Evolutionary conservation across 352 stramenopile species (phyloP).

Genomic region (Albugo candida): DNA sequence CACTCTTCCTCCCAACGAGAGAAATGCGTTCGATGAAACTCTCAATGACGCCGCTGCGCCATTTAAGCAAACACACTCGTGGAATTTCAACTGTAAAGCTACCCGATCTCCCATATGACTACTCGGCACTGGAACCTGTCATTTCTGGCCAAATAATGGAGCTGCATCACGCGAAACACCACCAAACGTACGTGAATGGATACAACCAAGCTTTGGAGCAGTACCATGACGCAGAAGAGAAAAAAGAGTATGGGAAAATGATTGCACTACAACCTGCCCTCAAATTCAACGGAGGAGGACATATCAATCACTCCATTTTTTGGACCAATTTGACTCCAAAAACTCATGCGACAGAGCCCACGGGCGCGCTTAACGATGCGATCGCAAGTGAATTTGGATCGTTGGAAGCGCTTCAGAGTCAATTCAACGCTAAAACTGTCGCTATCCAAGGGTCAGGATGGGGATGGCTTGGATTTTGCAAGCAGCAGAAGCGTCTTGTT

Average conservation of each 20-base stretch:
- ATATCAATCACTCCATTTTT: slow-evolving; percentile 98
- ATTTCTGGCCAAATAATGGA: slow-evolving; percentile 84
- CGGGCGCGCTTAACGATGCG: slow-evolving; percentile 67
- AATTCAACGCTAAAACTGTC: slow-evolving; percentile 73
- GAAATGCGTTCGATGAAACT: slow-evolving; percentile 3
- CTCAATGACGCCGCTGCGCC: slow-evolving; percentile 4
- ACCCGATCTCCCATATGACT: slow-evolving; percentile 75
- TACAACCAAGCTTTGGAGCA: slow-evolving; percentile 89
- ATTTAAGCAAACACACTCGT: slow-evolving; percentile 4
- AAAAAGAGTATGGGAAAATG: slow-evolving; percentile 79
- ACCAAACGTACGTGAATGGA: slow-evolving; percentile 94
- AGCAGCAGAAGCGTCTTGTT: slow-evolving; percentile 62
- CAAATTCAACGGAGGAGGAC: slow-evolving; percentile 96
- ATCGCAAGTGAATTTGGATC: slow-evolving; percentile 86
- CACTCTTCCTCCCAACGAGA: too few species aligned
- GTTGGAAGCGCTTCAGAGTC: slow-evolving; percentile 85
- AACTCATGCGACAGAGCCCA: slow-evolving; percentile 60
- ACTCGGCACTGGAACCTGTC: slow-evolving; percentile 68
- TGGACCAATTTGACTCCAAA: slow-evolving; percentile 91
- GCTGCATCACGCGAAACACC: slow-evolving; percentile 94
- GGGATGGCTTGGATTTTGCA: slow-evolving; percentile 93
- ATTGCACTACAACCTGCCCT: slow-evolving; percentile 83
- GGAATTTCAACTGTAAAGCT: slow-evolving; percentile 53
- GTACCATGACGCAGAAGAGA: slow-evolving; percentile 76
- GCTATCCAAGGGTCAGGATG: slow-evolving; percentile 94